A percentile compares a stretch with the other conserved stretches of the same genome.
Conservation (phyloP, 2,329 filamentous ascomycete species). For the Sarocladium strictum region DNA sequence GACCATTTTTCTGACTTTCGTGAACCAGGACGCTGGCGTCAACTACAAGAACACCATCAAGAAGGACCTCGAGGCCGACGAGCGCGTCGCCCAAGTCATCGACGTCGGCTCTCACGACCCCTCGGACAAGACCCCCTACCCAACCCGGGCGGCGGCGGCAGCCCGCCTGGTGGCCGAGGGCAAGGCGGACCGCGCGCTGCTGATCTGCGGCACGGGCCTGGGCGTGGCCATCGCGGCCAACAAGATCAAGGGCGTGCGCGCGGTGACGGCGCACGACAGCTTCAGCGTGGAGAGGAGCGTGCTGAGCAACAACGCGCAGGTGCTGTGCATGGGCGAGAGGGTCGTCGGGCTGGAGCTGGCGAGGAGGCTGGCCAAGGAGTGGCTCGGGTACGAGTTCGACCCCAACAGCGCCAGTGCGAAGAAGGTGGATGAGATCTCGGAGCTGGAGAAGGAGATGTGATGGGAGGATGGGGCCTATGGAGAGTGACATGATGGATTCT, state of each 20-base stretch:
- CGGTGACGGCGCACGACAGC: conserved; percentile 84
- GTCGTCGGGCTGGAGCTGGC: conserved; percentile 79
- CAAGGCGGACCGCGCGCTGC: conserved; percentile 67
- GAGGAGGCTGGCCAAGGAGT: conserved; percentile 70
- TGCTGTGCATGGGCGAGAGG: conserved; percentile 79
- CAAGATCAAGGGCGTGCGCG: conserved; percentile 76
- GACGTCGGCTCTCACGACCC: conserved; percentile 67
- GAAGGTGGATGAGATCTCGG: conserved; percentile 37
- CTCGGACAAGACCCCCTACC: conserved; percentile 75
- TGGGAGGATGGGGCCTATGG: too few relatives aligned
- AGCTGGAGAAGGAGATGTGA: conserved; percentile 26
- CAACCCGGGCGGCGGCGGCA: conserved; percentile 69
- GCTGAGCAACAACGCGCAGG: conserved; percentile 80
- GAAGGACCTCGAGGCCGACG: conserved; percentile 60
- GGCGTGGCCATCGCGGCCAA: conserved; percentile 87
- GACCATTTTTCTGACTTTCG: too few relatives aligned
- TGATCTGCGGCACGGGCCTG: conserved; percentile 82
- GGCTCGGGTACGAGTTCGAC: conserved; percentile 80
- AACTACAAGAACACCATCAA: conserved; percentile 76
- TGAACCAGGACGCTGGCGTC: conserved; percentile 66
- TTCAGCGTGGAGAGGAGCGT: conserved; percentile 78
- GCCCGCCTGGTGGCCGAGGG: conserved; percentile 57
- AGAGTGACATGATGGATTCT: too few relatives aligned
- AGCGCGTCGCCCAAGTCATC: conserved; percentile 59
- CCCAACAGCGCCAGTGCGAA: conserved; percentile 39